Base-by-base conservation (phyloP, 306 rosid genomes). In the Sindora glabra region DNA sequence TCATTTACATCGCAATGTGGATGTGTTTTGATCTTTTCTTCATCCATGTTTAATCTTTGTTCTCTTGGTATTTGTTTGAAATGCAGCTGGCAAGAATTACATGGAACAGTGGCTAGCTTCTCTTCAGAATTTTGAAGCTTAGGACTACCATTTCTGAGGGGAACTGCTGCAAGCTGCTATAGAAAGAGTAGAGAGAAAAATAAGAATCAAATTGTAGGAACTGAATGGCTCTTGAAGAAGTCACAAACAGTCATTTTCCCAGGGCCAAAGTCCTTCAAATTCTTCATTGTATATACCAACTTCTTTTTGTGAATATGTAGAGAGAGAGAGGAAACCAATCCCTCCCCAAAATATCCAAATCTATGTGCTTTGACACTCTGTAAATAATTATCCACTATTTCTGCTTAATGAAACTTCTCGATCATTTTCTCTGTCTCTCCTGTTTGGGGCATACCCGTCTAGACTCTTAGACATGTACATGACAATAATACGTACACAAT, bases 41-140 rank as follows among this genome's bases (percentile, higher is more conserved):
- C 38, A 53, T 56, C 33, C 10, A 6, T 52, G 30, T 74, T 71
- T 19, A 74, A 26, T 29, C 5, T 67, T 41, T 40, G n/a, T n/a
- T n/a, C n/a, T 45, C 38, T 32, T 44, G 39, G 23, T 46, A 36
- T 29, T 61, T n/a, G 48, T 6, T 77, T 77, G 69, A n/a, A n/a
- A 40, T 74, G 85, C 90, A 86, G 97, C 76, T 41, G 68, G 89
- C 72, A 79, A 76, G 77, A 82, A 74, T 41, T 78, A 78, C 62
- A 49, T 90, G 79, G 83, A 83, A 62, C 83, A 79, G 32, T 85
- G 81, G 88, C 77, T 87, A 30, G 81, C 86, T 59, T 84, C 86
- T 63, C 72, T 83, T 65, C 85, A 70, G 77, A 89, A 56, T 69
- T 72, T 79, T 38, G 66, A 74, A 40, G 79, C 76, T 10, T 78